Percentiles rank a stretch among this genome's conserved stretches.
These are phyloP conservation scores for carrot (Daucus carota) DNA, from an alignment of 129 eudicot genomes.

Conservation along the genomic window DNA sequence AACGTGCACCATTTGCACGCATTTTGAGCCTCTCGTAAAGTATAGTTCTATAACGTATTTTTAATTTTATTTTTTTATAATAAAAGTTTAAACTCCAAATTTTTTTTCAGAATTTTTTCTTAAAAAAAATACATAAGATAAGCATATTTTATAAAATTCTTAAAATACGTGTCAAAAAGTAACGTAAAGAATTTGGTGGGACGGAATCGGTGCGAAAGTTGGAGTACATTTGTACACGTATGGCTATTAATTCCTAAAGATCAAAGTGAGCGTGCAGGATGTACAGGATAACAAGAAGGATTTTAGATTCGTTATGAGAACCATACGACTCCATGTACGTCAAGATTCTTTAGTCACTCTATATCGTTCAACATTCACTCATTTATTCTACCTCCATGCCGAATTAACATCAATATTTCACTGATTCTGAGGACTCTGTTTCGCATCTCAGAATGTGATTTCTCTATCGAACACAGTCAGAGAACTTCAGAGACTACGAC, in stretches of 20 bases:
- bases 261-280: not conserved
- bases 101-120: too few relatives aligned
- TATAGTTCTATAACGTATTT: too few relatives aligned
- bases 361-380: not conserved
- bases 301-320: not conserved
- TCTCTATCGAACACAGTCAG: slow-evolving; percentile 44
- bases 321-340: not conserved
- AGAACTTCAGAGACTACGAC: slow-evolving; percentile 49
- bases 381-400: not conserved
- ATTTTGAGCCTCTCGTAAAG: too few relatives aligned
- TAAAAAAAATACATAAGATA: too few relatives aligned
- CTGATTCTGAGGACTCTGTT: slow-evolving; percentile 1
- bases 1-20: too few relatives aligned
- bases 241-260: not conserved
- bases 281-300: not conserved
- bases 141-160: too few relatives aligned
- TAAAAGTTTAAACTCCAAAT: too few relatives aligned
- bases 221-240: not conserved
- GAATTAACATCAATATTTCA: not conserved
- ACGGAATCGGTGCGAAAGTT: not conserved
- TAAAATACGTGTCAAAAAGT: too few relatives aligned
- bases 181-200: too few relatives aligned
- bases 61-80: too few relatives aligned
- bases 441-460: slow-evolving; percentile 39
- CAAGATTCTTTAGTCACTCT: not conserved